Base-by-base conservation (phyloP, 2,329 filamentous ascomycete genomes). In the Aspergillus japonicus region DNA sequence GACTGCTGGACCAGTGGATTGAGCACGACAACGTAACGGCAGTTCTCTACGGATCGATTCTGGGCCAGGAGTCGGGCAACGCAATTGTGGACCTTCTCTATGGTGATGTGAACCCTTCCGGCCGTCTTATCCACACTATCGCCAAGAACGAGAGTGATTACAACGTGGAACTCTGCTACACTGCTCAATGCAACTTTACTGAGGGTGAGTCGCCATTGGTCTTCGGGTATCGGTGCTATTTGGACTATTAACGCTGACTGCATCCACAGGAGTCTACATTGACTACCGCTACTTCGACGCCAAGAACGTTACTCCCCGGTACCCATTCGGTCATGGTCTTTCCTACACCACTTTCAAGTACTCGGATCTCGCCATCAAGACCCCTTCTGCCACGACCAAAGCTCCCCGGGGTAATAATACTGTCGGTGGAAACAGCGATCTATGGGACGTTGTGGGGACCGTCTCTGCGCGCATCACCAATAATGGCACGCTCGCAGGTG, bases 21-120 rank as follows among this genome's bases (percentile, higher is more conserved):
- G 82, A 88, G 55, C 81, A 89, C 59, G 75, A 81, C 16, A 88
- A 89, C 60, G 82, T 89, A 29, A 88, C 85, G 1, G 85, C 82
- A 1, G 75, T 89, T n/a, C 77, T 89, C 1, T 85, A 85, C 64
- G 86, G 84, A 4, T 85, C 88, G 64, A 75, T 88, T 0, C 86
- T 86, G 0, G 87, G 87, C 0, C 84, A 89, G 68, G 83, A 86
- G 57, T 84, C 83, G 1, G 87, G 87, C 0, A 73, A 76, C 2
- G 82, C 84, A 0, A 71, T 87, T 7, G 80, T 82, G 0, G 78
- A 80, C 2, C 68, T 88, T 5, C 74, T 87, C 1, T 87, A 86
- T 64, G 85, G 85, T 26, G 78, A 83, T 3, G 24, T 59, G 16
- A 59, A 50, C 52, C 57, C 57, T 1, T 59, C 57, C 16, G 57